phyloP scores from a whole-genome alignment of 2,329 filamentous ascomycete genomes.

The Claviceps purpurea region DNA sequence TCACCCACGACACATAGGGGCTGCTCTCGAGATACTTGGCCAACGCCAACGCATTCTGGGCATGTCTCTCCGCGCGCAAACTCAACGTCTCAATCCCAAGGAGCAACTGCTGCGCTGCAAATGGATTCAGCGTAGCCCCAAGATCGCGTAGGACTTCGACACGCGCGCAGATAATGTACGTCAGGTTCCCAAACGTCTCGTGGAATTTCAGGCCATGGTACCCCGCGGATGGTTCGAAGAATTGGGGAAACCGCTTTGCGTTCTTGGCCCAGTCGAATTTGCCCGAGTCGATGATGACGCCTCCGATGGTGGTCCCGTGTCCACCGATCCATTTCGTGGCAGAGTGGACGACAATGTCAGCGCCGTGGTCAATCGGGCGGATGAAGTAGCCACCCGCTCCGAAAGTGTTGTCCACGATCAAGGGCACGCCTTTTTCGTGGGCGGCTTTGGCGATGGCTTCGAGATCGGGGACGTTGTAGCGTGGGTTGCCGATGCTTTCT shows the following conservation, averaged over 20 bases:
- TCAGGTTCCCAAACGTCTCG: slow-evolving; percentile 74
- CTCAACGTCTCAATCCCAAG: slow-evolving; percentile 84
- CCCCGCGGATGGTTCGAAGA: slow-evolving; percentile 75
- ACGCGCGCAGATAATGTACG: slow-evolving; percentile 73
- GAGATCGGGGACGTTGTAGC: slow-evolving; percentile 86
- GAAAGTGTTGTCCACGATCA: slow-evolving; percentile 84
- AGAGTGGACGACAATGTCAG: slow-evolving; percentile 87
- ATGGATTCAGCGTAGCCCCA: slow-evolving; percentile 72
- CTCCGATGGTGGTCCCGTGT: slow-evolving; percentile 83
- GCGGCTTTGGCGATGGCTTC: slow-evolving; percentile 74
- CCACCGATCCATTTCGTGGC: slow-evolving; percentile 97
- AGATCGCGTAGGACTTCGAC: slow-evolving; percentile 86
- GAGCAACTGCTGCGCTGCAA: slow-evolving; percentile 83
- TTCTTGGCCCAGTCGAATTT: slow-evolving; percentile 91
- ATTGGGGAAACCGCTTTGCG: slow-evolving; percentile 76
- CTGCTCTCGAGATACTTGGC: slow-evolving; percentile 76
- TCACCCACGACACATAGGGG: slow-evolving; percentile 81
- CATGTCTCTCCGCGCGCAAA: slow-evolving; percentile 75
- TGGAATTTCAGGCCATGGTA: slow-evolving; percentile 93
- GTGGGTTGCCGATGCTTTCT: slow-evolving; percentile 87
- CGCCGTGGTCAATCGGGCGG: slow-evolving; percentile 77
- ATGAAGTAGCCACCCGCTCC: slow-evolving; percentile 84
- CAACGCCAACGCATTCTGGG: slow-evolving; percentile 65
- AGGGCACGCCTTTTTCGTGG: slow-evolving; percentile 51
- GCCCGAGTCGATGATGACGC: slow-evolving; percentile 74